Conservation (phyloP, 2,329 filamentous ascomycete genomes). For the Clarireedia sp. region DNA sequence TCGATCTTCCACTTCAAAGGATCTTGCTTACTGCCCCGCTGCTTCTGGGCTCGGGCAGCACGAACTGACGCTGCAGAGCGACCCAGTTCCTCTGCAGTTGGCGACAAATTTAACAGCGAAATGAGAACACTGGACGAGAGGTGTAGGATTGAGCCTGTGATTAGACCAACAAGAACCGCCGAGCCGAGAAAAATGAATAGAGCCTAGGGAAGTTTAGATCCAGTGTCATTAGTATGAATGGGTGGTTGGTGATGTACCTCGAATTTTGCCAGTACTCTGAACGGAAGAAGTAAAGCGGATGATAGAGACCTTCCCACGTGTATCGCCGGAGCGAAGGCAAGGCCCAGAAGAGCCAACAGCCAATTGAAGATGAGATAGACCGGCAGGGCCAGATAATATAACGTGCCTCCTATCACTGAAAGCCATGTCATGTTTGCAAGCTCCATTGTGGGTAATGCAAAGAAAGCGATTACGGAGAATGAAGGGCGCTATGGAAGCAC, state of each 20-base stretch:
- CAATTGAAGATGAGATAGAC: conserved; percentile 16
- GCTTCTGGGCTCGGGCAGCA: conserved; percentile 20
- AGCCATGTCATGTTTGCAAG: conserved; percentile 19
- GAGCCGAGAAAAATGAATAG: conserved; percentile 49
- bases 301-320: conserved; percentile 20
- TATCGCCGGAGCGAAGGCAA: conserved; percentile 22
- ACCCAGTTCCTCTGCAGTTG: conserved; percentile 14
- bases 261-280: conserved; percentile 25
- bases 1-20: conserved; percentile 10
- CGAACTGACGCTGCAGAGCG: conserved; percentile 21
- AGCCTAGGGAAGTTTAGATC: conserved; percentile 27
- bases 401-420: conserved; percentile 11
- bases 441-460: background rate
- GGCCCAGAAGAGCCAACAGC: conserved; percentile 13
- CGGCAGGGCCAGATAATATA: conserved; percentile 22
- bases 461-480: background rate
- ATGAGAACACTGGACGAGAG: conserved; percentile 48
- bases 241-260: conserved; percentile 18
- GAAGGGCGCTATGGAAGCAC: background rate
- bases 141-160: conserved; percentile 53
- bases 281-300: conserved; percentile 19
- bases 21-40: conserved; percentile 11
- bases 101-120: conserved; percentile 39
- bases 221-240: background rate
- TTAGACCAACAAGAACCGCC: conserved; percentile 58